Conservation (phyloP, 139 green algal genomes). For the Zygnema cylindricum region DNA sequence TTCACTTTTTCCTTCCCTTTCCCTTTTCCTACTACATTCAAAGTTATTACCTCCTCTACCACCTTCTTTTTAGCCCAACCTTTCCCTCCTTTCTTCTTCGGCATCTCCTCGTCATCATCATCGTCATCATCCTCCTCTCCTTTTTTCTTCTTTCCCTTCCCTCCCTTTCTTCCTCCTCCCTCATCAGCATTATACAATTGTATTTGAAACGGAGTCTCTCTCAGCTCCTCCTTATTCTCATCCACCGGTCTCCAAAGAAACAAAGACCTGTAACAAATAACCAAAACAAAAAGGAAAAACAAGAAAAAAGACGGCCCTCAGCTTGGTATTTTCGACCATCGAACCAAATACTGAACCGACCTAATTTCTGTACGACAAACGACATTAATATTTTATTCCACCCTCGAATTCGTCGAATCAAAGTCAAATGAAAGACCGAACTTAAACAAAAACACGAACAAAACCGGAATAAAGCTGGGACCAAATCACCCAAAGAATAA, state of each 20-base stretch:
- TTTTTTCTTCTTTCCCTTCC: background rate
- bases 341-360: too few relatives aligned
- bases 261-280: constrained; percentile 20
- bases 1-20: constrained; percentile 3
- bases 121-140: background rate
- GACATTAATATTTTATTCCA: too few relatives aligned
- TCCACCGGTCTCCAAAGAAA: constrained; percentile 41
- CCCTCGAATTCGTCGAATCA: too few relatives aligned
- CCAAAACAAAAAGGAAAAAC: too few relatives aligned
- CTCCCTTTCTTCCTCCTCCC: constrained; percentile 16
- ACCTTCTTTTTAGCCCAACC: background rate
- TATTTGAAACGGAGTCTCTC: background rate
- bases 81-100: constrained; percentile 14
- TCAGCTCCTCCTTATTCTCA: constrained; percentile 20
- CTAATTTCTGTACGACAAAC: too few relatives aligned
- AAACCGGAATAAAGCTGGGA: background rate
- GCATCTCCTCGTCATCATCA: background rate
- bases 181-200: constrained; percentile 24
- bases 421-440: background rate
- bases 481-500: background rate
- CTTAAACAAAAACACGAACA: background rate
- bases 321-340: too few relatives aligned
- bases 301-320: too few relatives aligned
- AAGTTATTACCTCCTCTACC: background rate
- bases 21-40: background rate